phyloP scores from a whole-genome alignment of 1,284 basidiomycete genomes.

The Ceratobasidium sp. region DNA sequence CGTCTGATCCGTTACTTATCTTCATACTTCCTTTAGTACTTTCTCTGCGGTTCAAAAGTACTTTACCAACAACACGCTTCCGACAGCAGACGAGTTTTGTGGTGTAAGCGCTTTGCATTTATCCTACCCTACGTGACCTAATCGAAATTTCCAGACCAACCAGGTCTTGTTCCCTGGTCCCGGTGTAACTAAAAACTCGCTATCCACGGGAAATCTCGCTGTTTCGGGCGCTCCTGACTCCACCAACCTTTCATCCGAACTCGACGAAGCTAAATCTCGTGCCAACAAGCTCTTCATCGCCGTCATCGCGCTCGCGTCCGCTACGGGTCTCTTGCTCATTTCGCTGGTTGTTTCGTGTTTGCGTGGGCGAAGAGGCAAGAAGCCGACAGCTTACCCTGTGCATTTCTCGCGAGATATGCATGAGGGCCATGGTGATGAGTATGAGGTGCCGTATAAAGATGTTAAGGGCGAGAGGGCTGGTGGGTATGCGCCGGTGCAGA shows the following conservation, averaged over 20 bases:
- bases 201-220: neutral
- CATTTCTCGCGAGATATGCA: neutral
- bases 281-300: slow-evolving; percentile 9
- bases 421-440: slow-evolving; percentile 10
- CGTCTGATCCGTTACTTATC: neutral
- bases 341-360: neutral
- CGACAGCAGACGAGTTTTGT: slow-evolving; percentile 16
- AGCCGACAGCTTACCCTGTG: neutral
- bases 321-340: neutral
- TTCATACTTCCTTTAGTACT: slow-evolving; percentile 8
- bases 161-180: slow-evolving; percentile 13
- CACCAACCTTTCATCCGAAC: neutral
- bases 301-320: slow-evolving; percentile 1
- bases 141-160: neutral
- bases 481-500: slow-evolving; percentile 17
- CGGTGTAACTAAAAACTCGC: neutral
- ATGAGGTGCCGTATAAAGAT: neutral
- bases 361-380: neutral
- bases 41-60: neutral
- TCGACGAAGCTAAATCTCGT: neutral
- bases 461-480: neutral
- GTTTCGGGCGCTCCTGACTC: neutral
- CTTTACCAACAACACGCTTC: slow-evolving; percentile 19
- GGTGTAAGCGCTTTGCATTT: neutral
- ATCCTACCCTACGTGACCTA: neutral